Base-by-base conservation (phyloP, 1,284 basidiomycete species). In the Ceratobasidium papillatum region DNA sequence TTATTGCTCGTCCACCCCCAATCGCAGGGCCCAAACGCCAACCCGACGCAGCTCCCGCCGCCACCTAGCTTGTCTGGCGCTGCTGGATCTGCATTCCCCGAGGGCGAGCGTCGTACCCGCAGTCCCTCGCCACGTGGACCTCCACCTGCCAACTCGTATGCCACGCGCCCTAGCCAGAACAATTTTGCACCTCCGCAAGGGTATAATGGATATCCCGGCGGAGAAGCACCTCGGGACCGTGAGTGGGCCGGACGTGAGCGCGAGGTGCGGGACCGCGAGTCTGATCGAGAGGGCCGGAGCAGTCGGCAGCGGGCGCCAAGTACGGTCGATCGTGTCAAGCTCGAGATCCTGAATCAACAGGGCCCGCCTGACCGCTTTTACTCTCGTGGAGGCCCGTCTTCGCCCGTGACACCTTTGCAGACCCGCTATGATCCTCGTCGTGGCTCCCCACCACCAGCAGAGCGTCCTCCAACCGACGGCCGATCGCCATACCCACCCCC, bases 1-100 rank as follows among this genome's bases (percentile, higher is more conserved):
- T 79, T 91, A 19, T 81, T 91, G 4, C 82, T 93, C 1, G 91
- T 91, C 54, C 89, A 91, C 77, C 87, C 89, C n/a, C 84, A 88
- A 9, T 88, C 89, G 8, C 77, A 74, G 34, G 47, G 25, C 36
- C 52, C 36, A 14, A 58, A 36, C 22, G 52, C 74, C 4, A 73
- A 73, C 34, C 74, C 72, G 25, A 61, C 63, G 19, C 76, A 77
- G 19, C 72, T 75, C 25, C 76, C 59, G 19, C 64, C 75, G n/a
- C 68, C 76, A 51, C 63, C 75, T 25, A 41, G 27, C 27, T 25
- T 73, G 34, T 54, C 75, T 56, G 64, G 49, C 51, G 47, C 56
- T 43, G 62, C 75, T 47, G 34, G 54, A 17, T 41, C 27, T n/a
- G 38, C 62, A 4, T 73, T 51, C 43, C 11, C 58, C 43, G 58